Evolutionary conservation across 495 filamentous ascomycete species (phyloP).

Genomic region (Bathelium albidoporum): DNA sequence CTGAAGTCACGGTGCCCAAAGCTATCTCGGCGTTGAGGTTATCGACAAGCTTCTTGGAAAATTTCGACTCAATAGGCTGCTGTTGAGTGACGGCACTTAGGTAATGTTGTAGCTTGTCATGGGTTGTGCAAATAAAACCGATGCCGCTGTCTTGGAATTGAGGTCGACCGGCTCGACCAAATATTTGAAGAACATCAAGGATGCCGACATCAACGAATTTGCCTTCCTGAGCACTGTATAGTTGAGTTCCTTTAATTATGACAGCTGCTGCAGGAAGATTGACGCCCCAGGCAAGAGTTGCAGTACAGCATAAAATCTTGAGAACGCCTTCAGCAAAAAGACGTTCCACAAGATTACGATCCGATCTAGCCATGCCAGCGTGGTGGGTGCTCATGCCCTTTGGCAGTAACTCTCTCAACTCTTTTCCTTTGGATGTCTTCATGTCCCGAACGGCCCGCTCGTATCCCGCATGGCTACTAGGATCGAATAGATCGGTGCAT

Average conservation of each 20-base stretch:
- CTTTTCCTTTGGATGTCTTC: constrained; percentile 68
- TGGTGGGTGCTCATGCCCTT: constrained; percentile 93
- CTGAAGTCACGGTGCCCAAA: constrained; percentile 87
- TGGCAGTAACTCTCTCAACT: constrained; percentile 77
- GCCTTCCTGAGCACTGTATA: constrained; percentile 92
- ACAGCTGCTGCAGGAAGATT: constrained; percentile 96
- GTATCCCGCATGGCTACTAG: constrained; percentile 56
- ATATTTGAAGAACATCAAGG: constrained; percentile 95
- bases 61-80: constrained; percentile 88
- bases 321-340: constrained; percentile 81
- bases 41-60: constrained; percentile 83
- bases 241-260: constrained; percentile 92
- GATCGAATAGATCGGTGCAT: constrained; percentile 72
- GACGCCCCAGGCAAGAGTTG: constrained; percentile 96
- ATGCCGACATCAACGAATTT: constrained; percentile 96
- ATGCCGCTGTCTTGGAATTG: constrained; percentile 95
- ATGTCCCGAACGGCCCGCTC: constrained; percentile 67
- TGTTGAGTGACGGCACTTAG: constrained; percentile 87
- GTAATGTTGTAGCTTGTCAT: constrained; percentile 89
- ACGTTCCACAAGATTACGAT: constrained; percentile 86
- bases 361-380: constrained; percentile 85
- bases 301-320: constrained; percentile 96
- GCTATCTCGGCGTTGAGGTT: constrained; percentile 95
- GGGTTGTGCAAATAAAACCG: constrained; percentile 91
- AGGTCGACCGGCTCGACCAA: constrained; percentile 92